Evolutionary conservation across 2,329 filamentous ascomycete genomes (phyloP).

Genomic region (Grosmannia penicillata): DNA sequence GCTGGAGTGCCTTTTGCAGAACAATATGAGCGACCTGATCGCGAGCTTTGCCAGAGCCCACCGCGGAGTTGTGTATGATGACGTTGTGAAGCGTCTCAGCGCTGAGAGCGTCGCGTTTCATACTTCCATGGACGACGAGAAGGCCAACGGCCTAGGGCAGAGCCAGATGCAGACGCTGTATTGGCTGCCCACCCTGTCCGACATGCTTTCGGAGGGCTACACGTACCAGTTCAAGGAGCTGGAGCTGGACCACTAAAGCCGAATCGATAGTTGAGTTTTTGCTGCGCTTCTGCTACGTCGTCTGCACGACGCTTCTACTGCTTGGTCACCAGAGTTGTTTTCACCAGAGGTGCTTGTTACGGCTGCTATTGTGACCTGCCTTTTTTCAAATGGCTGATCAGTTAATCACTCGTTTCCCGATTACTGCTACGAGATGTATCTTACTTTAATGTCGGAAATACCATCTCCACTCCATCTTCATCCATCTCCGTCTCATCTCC

Average conservation of each 20-base stretch:
- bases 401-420: too few relatives aligned
- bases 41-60: constrained; percentile 1
- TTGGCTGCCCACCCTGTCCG: constrained; percentile 4
- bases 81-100: background rate
- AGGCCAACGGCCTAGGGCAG: background rate
- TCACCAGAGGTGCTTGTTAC: too few relatives aligned
- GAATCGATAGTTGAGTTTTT: background rate
- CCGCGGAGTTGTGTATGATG: background rate
- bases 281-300: too few relatives aligned
- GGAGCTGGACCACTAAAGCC: background rate
- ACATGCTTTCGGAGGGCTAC: background rate
- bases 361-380: too few relatives aligned
- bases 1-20: constrained; percentile 5
- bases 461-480: too few relatives aligned
- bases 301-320: too few relatives aligned
- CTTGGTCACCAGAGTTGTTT: too few relatives aligned
- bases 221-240: background rate
- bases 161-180: constrained; percentile 3
- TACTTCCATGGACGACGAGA: background rate
- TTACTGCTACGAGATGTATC: too few relatives aligned
- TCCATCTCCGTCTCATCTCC: too few relatives aligned
- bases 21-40: constrained; percentile 5
- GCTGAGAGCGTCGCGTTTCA: background rate
- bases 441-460: too few relatives aligned
- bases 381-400: too few relatives aligned